These are phyloP conservation scores for Tylopilus vinaceipallidus DNA, from an alignment of 768 basidiomycete genomes.

Conservation along the genomic window DNA sequence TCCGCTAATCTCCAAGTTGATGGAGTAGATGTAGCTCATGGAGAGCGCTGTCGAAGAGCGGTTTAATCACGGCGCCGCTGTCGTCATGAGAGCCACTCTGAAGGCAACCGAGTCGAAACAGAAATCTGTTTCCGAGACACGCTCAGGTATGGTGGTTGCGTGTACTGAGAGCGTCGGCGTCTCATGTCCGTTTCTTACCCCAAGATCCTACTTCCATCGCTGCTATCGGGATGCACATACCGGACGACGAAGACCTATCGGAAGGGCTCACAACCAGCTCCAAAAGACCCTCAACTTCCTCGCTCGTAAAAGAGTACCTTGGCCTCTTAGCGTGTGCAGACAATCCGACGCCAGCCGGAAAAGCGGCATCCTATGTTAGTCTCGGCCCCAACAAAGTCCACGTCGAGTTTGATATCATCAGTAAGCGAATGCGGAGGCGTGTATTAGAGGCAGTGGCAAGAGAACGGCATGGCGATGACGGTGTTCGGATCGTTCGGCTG, in stretches of 20 bases:
- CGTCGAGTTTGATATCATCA: conserved; percentile 77
- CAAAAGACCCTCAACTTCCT: conserved; percentile 52
- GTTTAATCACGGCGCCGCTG: conserved; percentile 72
- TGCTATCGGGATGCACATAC: conserved; percentile 59
- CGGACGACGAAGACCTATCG: conserved; percentile 61
- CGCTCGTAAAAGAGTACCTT: conserved; percentile 77
- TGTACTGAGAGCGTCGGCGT: not conserved
- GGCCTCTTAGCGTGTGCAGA: conserved; percentile 77
- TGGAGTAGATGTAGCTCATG: conserved; percentile 56
- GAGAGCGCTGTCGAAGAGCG: conserved; percentile 73
- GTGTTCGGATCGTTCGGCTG: conserved; percentile 77
- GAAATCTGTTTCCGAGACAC: conserved; percentile 53
- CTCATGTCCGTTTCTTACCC: not conserved
- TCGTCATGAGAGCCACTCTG: conserved; percentile 69
- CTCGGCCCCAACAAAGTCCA: conserved; percentile 68
- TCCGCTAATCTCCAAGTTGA: conserved; percentile 6
- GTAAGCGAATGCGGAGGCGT: conserved; percentile 60
- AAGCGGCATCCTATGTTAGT: conserved; percentile 69
- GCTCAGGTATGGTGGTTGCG: conserved; percentile 49
- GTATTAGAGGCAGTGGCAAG: conserved; percentile 76
- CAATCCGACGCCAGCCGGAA: conserved; percentile 74
- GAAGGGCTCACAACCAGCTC: conserved; percentile 57
- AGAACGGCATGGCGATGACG: conserved; percentile 81
- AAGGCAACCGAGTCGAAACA: conserved; percentile 69
- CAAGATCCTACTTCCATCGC: conserved; percentile 67